Base-by-base conservation (phyloP, 164 flowering plant species). In the Chimonanthus praecox region DNA sequence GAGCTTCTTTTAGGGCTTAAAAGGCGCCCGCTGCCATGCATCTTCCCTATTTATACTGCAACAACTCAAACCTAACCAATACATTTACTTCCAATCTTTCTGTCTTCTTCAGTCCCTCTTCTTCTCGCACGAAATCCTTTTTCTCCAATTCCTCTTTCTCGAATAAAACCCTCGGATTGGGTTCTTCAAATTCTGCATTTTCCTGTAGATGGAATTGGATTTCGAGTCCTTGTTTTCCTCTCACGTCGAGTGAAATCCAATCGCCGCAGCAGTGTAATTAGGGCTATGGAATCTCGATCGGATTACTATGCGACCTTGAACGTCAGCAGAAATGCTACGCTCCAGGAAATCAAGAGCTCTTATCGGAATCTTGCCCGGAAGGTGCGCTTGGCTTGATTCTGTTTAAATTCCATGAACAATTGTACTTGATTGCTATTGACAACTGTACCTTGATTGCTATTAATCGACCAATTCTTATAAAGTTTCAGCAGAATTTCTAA, bases 341-440 rank as follows among this genome's bases (percentile, higher is more conserved):
- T 89, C 83, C 89, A 84, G 78, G 97, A 95, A 68, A 90, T 95
- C 75, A 95, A 95, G 83, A 67, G 76, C 77, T 80, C 99, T 67
- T 95, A 92, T 76, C 79, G 89, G 11, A 90, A 86, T 50, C 98
- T 93, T 44, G 98, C 99, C 78, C 96, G 94, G 47, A 81, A 90
- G 97, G 99, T 95, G 58, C 61, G n/a, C 15, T 49, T 9, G 51
- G 6, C 51, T 49, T 18, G 58, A 64, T 64, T 64, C 10, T 8
- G 18, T n/a, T 60, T 60, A 5, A 11, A 60, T 60, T 60, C 20
- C 20, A n/a, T 6, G 16, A n/a, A 13, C 15, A n/a, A 60, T 60
- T 60, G 6, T n/a, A 13, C 64, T n/a, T 60, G 64, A 60, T 5
- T 13, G 18, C 11, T 54, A 7, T 8, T 8, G 15, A 54, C 60